Evolutionary conservation across 2,329 filamentous ascomycete species (phyloP).

Genomic region (Geoglossum cookeanum): DNA sequence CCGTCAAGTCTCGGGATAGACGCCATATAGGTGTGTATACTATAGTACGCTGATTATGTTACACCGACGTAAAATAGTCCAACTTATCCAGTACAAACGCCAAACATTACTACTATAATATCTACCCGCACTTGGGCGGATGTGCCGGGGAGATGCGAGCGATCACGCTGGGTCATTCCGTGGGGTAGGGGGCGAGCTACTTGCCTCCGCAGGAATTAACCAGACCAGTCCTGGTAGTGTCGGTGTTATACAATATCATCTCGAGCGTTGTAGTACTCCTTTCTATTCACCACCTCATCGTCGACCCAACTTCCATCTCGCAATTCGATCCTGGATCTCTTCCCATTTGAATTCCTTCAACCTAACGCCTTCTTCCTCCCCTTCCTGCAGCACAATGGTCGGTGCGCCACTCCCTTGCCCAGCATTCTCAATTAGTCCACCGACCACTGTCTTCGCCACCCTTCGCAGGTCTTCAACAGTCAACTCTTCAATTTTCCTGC

Average conservation of each 20-base stretch:
- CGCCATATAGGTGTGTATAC: neutral
- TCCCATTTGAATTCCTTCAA: constrained; percentile 60
- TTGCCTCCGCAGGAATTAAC: neutral
- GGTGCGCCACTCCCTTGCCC: constrained; percentile 71
- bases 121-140: no score
- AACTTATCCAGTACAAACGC: neutral
- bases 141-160: no score
- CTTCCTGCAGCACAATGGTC: constrained; percentile 88
- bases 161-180: no score
- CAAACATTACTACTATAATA: neutral
- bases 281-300: constrained; percentile 20
- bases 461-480: constrained; percentile 63
- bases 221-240: neutral
- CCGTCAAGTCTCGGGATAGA: no score
- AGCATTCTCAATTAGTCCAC: constrained; percentile 53
- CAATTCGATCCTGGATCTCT: constrained; percentile 74
- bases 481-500: constrained; percentile 61
- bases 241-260: neutral
- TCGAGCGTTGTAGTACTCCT: neutral
- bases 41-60: neutral
- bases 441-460: constrained; percentile 61
- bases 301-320: constrained; percentile 63
- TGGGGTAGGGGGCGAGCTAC: no score
- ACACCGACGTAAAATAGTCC: neutral
- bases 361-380: constrained; percentile 50